phyloP scores from a whole-genome alignment of 2,329 filamentous ascomycete genomes.

The Stemphylium beticola region DNA sequence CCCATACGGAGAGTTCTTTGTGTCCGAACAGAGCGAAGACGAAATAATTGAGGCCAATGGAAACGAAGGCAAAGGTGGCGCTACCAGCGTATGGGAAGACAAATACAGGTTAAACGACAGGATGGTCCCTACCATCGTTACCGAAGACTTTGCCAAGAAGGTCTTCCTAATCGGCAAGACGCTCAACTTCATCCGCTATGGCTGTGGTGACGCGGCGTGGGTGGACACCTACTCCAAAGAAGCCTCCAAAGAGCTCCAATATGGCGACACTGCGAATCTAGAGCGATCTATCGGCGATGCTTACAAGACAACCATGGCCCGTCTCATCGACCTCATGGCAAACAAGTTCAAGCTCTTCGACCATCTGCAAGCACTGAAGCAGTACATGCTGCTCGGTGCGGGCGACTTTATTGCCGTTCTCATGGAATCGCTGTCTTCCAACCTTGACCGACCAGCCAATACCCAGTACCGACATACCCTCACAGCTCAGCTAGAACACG shows the following conservation, averaged over 20 bases:
- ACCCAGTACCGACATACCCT: slow-evolving; percentile 96
- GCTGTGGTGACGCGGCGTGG: slow-evolving; percentile 92
- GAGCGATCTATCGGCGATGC: slow-evolving; percentile 95
- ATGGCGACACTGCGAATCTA: slow-evolving; percentile 90
- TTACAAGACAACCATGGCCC: slow-evolving; percentile 97
- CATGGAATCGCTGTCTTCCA: slow-evolving; percentile 94
- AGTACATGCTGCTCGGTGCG: slow-evolving; percentile 91
- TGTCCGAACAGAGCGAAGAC: slow-evolving; percentile 76
- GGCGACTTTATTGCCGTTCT: slow-evolving; percentile 96
- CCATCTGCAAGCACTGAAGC: slow-evolving; percentile 88
- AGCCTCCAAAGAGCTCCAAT: slow-evolving; percentile 87
- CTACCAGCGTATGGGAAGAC: slow-evolving; percentile 95
- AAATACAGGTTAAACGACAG: slow-evolving; percentile 86
- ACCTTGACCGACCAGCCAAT: slow-evolving; percentile 93
- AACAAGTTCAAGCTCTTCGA: slow-evolving; percentile 94
- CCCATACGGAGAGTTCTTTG: slow-evolving; percentile 94
- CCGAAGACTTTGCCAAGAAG: slow-evolving; percentile 90
- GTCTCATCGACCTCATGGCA: slow-evolving; percentile 90
- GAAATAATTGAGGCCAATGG: slow-evolving; percentile 48
- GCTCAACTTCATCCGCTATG: slow-evolving; percentile 96
- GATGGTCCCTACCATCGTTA: slow-evolving; percentile 94
- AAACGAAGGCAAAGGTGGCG: slow-evolving; percentile 59
- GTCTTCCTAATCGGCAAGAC: slow-evolving; percentile 98
- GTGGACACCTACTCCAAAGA: slow-evolving; percentile 94
- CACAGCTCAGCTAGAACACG: slow-evolving; percentile 97